Evolutionary conservation across 2,329 filamentous ascomycete genomes (phyloP), one percentile per base, ranked within the genome.

Genomic region (Aspergillus ochraceus): DNA sequence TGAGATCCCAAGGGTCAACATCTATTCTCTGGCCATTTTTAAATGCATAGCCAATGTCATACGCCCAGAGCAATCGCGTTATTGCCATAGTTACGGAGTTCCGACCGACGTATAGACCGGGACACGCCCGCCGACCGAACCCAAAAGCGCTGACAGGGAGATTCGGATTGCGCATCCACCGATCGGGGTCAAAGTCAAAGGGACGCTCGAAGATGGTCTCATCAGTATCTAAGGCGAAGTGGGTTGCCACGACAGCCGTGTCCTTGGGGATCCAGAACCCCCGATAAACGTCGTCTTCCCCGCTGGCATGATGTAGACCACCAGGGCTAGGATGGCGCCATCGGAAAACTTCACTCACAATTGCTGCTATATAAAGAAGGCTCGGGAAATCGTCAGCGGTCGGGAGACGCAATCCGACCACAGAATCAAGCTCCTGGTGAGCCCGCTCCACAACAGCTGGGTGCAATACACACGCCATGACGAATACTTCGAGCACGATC

Each of bases 131-230:
- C 10, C 84, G 74, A 1, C 84, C 84, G 66, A 85, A 86, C 0
- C 81, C 84, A 62, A 87, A 83, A 53, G 85, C 82, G 10, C 79
- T 81, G 0, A 84, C 82, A 49, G 81, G 84, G 0, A 83, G 83
- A 11, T 83, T 81, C 77, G 79, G 39, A 74, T 64, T 57, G 39
- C 64, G 58, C 11, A 78, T 67, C 64, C 76, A 80, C 50, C 77
- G 68, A 2, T 70, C 67, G 1, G 78, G 78, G 19, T 74, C 61
- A 62, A 79, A 79, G 29, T 46, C 64, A 49, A 74, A 68, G 1
- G 77, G 73, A n/a, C 76, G 68, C 0, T 69, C 69, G 52, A 75
- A 80, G 58, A 75, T 74, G 17, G 70, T 69, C 39, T 73, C 72
- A 60, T 78, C 76, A 39, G 74, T 67, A 51, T 77, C 76, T 58